phyloP scores from a whole-genome alignment of 306 rosid species.

The Pterocarpus santalinus region DNA sequence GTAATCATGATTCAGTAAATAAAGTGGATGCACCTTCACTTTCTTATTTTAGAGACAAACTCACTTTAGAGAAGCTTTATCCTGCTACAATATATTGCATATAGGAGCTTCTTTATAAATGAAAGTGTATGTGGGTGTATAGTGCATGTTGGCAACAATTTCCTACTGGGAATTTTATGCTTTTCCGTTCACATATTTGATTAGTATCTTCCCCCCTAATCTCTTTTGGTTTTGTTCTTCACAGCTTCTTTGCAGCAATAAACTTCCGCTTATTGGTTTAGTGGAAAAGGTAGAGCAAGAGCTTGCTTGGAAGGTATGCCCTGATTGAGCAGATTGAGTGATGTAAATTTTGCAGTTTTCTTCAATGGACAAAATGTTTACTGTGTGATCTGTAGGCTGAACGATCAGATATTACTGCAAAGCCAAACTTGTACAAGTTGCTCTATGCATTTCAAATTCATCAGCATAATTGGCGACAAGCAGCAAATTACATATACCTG shows the following conservation, averaged over 20 bases:
- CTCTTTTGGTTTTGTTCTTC: conserved; percentile 7
- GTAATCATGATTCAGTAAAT: background rate
- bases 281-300: conserved; percentile 96
- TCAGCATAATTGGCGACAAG: conserved; percentile 90
- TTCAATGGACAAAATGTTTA: conserved; percentile 40
- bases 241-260: conserved; percentile 91
- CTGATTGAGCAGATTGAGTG: conserved; percentile 35
- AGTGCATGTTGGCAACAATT: background rate
- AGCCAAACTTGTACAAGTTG: conserved; percentile 93
- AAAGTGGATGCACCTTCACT: background rate
- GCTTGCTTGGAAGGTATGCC: conserved; percentile 92
- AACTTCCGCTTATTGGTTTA: conserved; percentile 90
- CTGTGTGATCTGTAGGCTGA: conserved; percentile 71
- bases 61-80: background rate
- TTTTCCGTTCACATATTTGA: conserved; percentile 1
- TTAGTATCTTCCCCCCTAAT: conserved; percentile 9
- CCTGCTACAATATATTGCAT: background rate
- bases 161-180: conserved; percentile 28
- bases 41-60: background rate
- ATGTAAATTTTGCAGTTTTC: conserved; percentile 40
- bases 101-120: background rate
- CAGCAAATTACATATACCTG: conserved; percentile 83
- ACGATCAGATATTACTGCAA: conserved; percentile 84
- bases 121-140: conserved; percentile 6
- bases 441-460: conserved; percentile 92